These are phyloP conservation scores for Beauveria pseudobassiana DNA, from an alignment of 2,329 filamentous ascomycete genomes.

Conservation along the genomic window DNA sequence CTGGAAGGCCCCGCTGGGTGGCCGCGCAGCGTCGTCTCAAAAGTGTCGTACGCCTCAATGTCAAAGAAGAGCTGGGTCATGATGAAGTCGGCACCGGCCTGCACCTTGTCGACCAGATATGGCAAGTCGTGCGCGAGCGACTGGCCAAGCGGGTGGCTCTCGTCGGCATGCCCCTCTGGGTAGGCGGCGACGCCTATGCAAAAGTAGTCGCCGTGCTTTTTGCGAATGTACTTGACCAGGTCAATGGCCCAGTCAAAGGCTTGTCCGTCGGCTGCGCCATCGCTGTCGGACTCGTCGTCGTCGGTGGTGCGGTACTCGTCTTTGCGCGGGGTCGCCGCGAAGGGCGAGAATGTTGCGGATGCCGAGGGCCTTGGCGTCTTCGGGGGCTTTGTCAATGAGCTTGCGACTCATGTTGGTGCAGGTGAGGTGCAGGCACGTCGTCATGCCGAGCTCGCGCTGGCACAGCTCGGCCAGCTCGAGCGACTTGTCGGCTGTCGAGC, in stretches of 20 bases:
- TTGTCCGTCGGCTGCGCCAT: conserved; percentile 39
- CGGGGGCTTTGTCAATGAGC: conserved; percentile 79
- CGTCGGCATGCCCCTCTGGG: conserved; percentile 89
- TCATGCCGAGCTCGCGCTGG: conserved; percentile 83
- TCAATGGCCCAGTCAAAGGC: conserved; percentile 88
- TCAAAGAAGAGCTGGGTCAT: conserved; percentile 99
- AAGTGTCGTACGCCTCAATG: conserved; percentile 69
- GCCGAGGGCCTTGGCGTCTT: conserved; percentile 82
- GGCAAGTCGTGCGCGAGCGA: conserved; percentile 74
- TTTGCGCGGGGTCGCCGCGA: conserved; percentile 80
- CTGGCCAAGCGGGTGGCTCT: conserved; percentile 68
- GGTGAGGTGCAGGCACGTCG: conserved; percentile 91
- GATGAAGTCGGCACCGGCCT: conserved; percentile 91
- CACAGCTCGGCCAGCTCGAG: conserved; percentile 93
- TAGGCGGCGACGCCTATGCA: conserved; percentile 93
- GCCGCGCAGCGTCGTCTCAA: conserved; percentile 67
- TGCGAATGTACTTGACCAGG: conserved; percentile 80
- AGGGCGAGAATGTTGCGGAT: conserved; percentile 91
- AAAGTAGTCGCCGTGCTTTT: conserved; percentile 86
- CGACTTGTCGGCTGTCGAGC: conserved; percentile 83
- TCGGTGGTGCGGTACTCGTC: conserved; percentile 71
- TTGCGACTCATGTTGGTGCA: conserved; percentile 94
- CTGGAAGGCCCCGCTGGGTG: conserved; percentile 80
- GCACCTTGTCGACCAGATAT: conserved; percentile 81
- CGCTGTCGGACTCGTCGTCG: conserved; percentile 46